These are phyloP conservation scores for Maudiozyma humilis DNA, from an alignment of 1,139 yeast species.

Conservation along the genomic window DNA sequence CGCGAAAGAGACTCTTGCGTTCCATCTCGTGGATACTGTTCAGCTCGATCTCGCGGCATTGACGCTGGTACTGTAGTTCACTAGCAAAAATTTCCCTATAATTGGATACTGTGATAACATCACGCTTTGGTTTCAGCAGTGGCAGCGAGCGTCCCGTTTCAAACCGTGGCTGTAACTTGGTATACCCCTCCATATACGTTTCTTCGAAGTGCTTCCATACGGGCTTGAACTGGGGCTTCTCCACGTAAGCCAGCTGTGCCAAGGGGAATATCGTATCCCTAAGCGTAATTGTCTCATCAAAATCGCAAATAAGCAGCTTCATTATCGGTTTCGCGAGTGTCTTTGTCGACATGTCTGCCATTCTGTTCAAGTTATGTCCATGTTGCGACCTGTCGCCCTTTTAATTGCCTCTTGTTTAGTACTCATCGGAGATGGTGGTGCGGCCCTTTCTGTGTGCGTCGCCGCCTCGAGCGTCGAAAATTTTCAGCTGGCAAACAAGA, in stretches of 20 bases:
- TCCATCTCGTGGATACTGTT: constrained; percentile 22
- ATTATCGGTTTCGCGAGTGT: constrained; percentile 10
- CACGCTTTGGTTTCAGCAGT: constrained; percentile 8
- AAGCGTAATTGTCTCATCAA: constrained; percentile 30
- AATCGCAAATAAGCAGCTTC: constrained; percentile 24
- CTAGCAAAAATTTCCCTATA: constrained; percentile 1
- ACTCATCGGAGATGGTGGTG: neutral
- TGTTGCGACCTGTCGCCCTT: too few species aligned
- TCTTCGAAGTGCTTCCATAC: constrained; percentile 23
- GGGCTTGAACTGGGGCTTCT: constrained; percentile 16
- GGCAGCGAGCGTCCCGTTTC: constrained; percentile 13
- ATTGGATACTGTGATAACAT: constrained; percentile 2
- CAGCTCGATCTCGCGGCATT: constrained; percentile 18
- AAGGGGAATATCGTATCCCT: constrained; percentile 24
- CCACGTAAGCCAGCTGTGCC: constrained; percentile 20
- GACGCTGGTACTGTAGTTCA: constrained; percentile 9
- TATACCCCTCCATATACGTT: constrained; percentile 18
- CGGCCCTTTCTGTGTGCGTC: too few species aligned
- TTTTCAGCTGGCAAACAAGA: neutral
- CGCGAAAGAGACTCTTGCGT: constrained; percentile 16
- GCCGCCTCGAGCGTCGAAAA: too few species aligned
- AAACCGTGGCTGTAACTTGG: constrained; percentile 4
- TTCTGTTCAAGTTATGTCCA: too few species aligned
- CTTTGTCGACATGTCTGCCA: too few species aligned
- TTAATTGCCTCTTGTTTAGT: too few species aligned